Evolutionary conservation across 1,284 basidiomycete species (phyloP).

Genomic region (Microbotryum saponariae): DNA sequence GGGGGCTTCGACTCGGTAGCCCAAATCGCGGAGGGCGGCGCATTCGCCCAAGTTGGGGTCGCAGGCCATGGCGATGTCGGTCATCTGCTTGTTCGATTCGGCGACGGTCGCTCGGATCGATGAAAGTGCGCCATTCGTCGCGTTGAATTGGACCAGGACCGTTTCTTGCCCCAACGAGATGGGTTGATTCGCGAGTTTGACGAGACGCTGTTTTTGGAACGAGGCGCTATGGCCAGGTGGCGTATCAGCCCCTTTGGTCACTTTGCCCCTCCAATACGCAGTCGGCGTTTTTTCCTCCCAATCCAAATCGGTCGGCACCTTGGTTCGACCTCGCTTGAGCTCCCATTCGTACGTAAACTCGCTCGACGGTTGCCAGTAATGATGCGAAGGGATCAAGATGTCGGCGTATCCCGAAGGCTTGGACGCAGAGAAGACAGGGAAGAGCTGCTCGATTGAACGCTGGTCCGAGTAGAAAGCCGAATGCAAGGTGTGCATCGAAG

Average conservation of each 20-base stretch:
- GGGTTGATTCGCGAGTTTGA: conserved; percentile 32
- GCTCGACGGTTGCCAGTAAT: conserved; percentile 75
- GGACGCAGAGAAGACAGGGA: conserved; percentile 84
- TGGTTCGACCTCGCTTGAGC: conserved; percentile 34
- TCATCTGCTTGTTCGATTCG: conserved; percentile 66
- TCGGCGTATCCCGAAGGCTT: conserved; percentile 75
- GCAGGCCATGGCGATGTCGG: conserved; percentile 70
- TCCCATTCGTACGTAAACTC: conserved; percentile 89
- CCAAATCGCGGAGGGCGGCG: conserved; percentile 45
- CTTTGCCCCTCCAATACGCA: conserved; percentile 81
- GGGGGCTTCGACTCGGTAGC: conserved; percentile 41
- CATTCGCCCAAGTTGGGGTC: conserved; percentile 62
- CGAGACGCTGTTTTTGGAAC: conserved; percentile 79
- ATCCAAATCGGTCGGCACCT: conserved; percentile 46
- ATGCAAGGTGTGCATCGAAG: conserved; percentile 74
- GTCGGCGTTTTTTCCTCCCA: conserved; percentile 67
- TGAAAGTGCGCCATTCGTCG: conserved; percentile 29
- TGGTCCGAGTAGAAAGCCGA: conserved; percentile 95
- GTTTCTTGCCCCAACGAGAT: conserved; percentile 38
- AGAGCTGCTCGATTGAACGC: conserved; percentile 72
- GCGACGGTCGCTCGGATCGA: conserved; percentile 44
- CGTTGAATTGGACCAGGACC: conserved; percentile 52
- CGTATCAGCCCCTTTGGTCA: conserved; percentile 80
- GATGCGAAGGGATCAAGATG: conserved; percentile 86
- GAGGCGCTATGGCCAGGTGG: conserved; percentile 72